These are phyloP conservation scores for barrel medic (Medicago truncatula) DNA, from an alignment of 306 rosid genomes.

Conservation along the genomic window DNA sequence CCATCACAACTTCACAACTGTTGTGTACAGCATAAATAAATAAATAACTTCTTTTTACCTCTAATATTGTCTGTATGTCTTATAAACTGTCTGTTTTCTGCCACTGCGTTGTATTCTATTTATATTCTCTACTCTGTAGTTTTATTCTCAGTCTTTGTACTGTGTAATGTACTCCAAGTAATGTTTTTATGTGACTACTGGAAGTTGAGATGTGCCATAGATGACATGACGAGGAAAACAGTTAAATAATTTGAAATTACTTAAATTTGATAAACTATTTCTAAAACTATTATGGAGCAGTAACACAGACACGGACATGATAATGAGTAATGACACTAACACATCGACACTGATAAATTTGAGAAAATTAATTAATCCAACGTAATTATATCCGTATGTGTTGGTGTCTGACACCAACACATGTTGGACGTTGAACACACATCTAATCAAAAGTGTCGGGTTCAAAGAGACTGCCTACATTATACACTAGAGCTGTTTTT, in stretches of 20 bases:
- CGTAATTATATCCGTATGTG: too few relatives aligned
- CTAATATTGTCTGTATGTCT: background rate
- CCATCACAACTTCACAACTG: background rate
- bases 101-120: background rate
- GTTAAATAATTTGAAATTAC: background rate
- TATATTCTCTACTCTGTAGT: background rate
- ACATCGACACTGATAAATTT: too few relatives aligned
- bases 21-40: conserved; percentile 8
- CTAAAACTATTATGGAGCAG: background rate
- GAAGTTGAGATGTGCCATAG: background rate
- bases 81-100: conserved; percentile 3
- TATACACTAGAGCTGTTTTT: background rate
- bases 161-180: background rate
- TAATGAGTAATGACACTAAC: too few relatives aligned
- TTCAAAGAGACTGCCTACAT: background rate
- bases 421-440: too few relatives aligned
- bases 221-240: too few relatives aligned
- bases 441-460: background rate
- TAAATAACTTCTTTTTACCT: too few relatives aligned
- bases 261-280: background rate
- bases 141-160: conserved; percentile 3
- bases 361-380: too few relatives aligned
- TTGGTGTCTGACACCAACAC: too few relatives aligned
- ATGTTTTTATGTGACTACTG: background rate
- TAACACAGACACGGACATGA: too few relatives aligned